Evolutionary conservation across 768 basidiomycete genomes (phyloP), one percentile per base, ranked within the genome.

Genomic region (Cubamyces lactineus): DNA sequence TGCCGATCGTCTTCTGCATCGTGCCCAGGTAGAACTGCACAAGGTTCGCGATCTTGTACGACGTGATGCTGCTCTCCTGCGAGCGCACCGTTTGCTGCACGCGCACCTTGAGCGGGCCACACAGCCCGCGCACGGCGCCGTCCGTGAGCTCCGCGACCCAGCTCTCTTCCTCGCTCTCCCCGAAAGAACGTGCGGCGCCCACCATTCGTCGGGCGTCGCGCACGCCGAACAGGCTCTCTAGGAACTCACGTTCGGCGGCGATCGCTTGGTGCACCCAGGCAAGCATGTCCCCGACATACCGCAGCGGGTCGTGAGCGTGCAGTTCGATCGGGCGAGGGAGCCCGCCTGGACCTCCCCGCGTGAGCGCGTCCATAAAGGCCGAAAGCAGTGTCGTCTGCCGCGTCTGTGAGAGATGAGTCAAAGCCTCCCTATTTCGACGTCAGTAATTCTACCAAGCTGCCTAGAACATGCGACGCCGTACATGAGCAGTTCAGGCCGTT

Each of bases 181-280:
- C 73, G 62, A 83, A 85, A 57, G 78, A 75, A 56, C 89, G 76
- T 28, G 86, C 80, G 63, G 87, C 83, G 61, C 96, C 84, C 61
- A 95, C 86, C 94, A 95, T 89, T 70, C 88, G 75, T 63, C 73
- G 34, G 56, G 86, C 84, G 41, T 77, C 79, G 53, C 80, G 83
- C 52, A 94, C 69, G 6, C 84, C 89, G 64, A 98, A 98, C 24
- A 98, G 74, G 38, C 86, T 81, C 69, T 98, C 95, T 21, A 99
- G 81, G 68, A 96, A 95, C 76, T 98, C 97, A 46, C 88, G 88
- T 70, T 99, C 97, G 1, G 91, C 91, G 0, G 97, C 97, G 62
- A 97, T 94, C 0, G 90, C 85, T 64, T 98, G 96, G 74, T 99
- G 96, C 0, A 98, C 88, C 96, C 96, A 98, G 0, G 96, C 96